phyloP scores from a whole-genome alignment of 306 rosid genomes.

The Rosa persica region DNA sequence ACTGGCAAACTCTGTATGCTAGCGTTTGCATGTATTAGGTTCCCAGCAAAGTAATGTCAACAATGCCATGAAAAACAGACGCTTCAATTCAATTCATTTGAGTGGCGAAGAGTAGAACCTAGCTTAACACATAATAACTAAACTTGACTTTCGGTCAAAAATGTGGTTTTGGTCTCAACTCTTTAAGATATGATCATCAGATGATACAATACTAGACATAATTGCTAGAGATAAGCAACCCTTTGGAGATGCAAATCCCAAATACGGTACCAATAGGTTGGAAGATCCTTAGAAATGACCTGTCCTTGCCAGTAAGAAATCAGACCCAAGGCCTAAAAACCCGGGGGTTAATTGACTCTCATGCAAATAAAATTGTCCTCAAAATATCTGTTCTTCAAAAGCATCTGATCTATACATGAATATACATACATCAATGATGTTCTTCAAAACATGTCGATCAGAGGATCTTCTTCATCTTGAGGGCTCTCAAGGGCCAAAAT shows the following conservation, averaged over 20 bases:
- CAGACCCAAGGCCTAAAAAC: background rate
- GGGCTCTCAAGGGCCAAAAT: conserved; percentile 61
- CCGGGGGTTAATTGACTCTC: background rate
- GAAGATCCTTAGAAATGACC: background rate
- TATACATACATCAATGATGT: background rate
- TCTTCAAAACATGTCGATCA: conserved; percentile 39
- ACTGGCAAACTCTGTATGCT: background rate
- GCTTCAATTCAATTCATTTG: background rate
- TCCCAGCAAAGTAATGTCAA: background rate
- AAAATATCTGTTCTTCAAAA: background rate
- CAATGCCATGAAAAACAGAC: background rate
- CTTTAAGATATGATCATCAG: background rate
- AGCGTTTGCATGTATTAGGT: background rate
- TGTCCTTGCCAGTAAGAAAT: background rate
- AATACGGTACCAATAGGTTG: background rate
- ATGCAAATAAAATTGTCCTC: background rate
- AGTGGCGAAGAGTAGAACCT: background rate
- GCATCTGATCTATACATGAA: background rate
- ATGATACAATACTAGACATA: background rate
- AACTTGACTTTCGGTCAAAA: background rate
- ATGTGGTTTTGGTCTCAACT: background rate
- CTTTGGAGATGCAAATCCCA: background rate
- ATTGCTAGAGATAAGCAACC: background rate
- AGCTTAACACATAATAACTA: background rate
- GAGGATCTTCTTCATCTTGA: conserved; percentile 46